phyloP scores from a whole-genome alignment of 164 flowering plant genomes.

The Protea cynaroides region DNA sequence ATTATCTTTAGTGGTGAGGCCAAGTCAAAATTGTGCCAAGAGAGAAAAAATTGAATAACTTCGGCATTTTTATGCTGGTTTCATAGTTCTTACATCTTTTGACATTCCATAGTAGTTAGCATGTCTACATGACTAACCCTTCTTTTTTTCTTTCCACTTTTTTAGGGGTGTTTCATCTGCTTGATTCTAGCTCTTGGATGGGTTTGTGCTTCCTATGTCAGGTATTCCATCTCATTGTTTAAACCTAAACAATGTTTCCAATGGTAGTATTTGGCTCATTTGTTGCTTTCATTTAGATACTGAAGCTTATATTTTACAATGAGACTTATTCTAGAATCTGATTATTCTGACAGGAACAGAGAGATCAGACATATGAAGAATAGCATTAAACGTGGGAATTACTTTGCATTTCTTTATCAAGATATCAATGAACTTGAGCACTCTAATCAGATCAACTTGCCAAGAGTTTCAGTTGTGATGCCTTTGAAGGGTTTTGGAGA shows the following conservation, averaged over 20 bases:
- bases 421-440: slow-evolving; percentile 89
- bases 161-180: slow-evolving; percentile 85
- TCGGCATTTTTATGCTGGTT: too few relatives aligned
- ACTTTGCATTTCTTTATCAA: slow-evolving; percentile 71
- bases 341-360: slow-evolving; percentile 48
- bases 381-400: slow-evolving; percentile 50
- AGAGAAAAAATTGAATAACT: not conserved
- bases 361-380: slow-evolving; percentile 59
- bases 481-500: slow-evolving; percentile 99
- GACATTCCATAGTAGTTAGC: not conserved
- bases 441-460: slow-evolving; percentile 66
- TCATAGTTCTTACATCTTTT: not conserved
- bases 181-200: slow-evolving; percentile 85
- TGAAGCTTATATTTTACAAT: not conserved
- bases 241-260: not conserved
- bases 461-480: slow-evolving; percentile 89
- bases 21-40: too few relatives aligned
- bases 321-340: not conserved
- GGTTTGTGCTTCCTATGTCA: slow-evolving; percentile 82
- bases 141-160: slow-evolving; percentile 10
- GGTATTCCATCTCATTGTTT: slow-evolving; percentile 36
- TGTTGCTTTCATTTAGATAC: slow-evolving; percentile 3
- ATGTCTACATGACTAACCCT: slow-evolving; percentile 1
- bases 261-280: not conserved
- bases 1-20: too few relatives aligned